These are phyloP conservation scores for Trichosporon inkin DNA, from an alignment of 1,284 basidiomycete species.

Conservation along the genomic window DNA sequence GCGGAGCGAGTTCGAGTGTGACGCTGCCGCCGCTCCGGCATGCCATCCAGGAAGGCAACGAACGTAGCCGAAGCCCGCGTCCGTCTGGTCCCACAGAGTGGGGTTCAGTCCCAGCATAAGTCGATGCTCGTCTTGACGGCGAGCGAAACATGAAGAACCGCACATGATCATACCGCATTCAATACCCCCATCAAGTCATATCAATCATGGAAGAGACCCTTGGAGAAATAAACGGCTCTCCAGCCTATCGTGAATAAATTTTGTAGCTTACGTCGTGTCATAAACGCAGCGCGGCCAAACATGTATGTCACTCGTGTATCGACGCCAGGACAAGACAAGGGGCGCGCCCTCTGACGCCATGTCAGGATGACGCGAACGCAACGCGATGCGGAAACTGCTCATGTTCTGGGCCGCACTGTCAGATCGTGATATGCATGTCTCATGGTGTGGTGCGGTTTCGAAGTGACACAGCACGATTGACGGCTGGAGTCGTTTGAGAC, in stretches of 20 bases:
- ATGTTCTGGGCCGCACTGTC: too few species aligned
- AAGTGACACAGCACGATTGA: too few species aligned
- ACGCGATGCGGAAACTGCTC: too few species aligned
- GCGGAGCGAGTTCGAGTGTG: conserved; percentile 13
- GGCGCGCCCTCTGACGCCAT: too few species aligned
- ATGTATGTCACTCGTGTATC: conserved; percentile 7
- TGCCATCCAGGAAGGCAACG: conserved; percentile 5
- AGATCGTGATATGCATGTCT: too few species aligned
- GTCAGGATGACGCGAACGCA: too few species aligned
- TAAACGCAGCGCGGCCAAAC: conserved; percentile 4
- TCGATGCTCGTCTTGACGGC: background rate
- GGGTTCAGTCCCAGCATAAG: background rate
- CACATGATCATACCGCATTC: conserved; percentile 2
- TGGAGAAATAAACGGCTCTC: background rate
- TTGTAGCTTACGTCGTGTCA: conserved; percentile 8
- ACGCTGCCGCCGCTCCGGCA: conserved; percentile 12
- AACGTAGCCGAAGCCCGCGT: background rate
- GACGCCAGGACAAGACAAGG: background rate
- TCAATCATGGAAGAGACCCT: background rate
- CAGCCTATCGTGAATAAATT: background rate
- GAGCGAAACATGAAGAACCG: background rate
- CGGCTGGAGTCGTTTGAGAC: too few species aligned
- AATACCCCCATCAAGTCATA: conserved; percentile 4
- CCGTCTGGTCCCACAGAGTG: conserved; percentile 1
- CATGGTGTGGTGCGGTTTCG: too few species aligned